Conservation (phyloP, 139 green algal species). For the Chlorella sorokiniana region DNA sequence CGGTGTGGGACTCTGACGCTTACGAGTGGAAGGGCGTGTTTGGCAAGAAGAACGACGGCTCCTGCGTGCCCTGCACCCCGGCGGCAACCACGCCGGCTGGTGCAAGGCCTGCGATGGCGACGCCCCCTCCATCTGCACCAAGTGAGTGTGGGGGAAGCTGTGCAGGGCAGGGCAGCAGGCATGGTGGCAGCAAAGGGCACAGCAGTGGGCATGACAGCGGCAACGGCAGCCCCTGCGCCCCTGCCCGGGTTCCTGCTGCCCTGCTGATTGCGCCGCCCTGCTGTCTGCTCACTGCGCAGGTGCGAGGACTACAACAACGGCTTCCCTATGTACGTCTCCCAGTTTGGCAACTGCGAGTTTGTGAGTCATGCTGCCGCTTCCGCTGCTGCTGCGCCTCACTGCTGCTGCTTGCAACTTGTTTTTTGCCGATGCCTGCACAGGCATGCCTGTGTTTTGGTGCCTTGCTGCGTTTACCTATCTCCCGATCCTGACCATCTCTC, state of each 20-base stretch:
- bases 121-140: too few relatives aligned
- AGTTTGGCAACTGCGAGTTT: neutral
- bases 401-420: neutral
- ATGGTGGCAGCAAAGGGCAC: neutral
- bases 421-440: neutral
- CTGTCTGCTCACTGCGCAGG: neutral
- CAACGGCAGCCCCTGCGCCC: neutral
- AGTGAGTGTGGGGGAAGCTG: neutral
- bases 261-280: neutral
- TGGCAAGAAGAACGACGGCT: neutral
- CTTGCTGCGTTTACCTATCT: neutral
- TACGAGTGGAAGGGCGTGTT: neutral
- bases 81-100: neutral
- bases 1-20: neutral
- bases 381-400: neutral
- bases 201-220: neutral
- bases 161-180: neutral
- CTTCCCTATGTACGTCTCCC: neutral
- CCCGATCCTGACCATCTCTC: neutral
- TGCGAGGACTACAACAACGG: neutral
- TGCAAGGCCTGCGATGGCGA: neutral
- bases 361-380: neutral
- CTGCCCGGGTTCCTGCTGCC: neutral
- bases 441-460: neutral
- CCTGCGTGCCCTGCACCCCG: neutral